Evolutionary conservation across 2,329 filamentous ascomycete genomes (phyloP), one percentile per base, ranked within the genome.

Genomic region (Penicillium sp.): DNA sequence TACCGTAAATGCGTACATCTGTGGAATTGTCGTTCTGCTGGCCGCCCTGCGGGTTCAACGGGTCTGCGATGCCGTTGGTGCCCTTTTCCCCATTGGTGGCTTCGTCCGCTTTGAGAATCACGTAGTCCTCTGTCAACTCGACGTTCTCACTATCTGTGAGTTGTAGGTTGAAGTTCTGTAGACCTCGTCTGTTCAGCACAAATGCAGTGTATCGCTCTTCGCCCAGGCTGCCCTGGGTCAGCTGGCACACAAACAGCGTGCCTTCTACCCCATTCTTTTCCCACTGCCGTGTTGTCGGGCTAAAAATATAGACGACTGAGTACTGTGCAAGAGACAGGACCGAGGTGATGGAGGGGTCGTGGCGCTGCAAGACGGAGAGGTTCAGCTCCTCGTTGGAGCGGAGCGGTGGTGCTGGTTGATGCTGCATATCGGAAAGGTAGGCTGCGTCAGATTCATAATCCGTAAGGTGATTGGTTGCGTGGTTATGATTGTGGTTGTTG

Each of bases 311-410:
- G 58, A 96, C 80, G 31, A 93, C 88, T 24, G 88, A 87, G 63
- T 92, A 95, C 28, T 88, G 86, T 5, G 89, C 89, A 58, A 93
- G 86, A 55, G 87, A 86, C 56, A 89, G 77, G 65, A 96, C 89
- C 45, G 78, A 75, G 50, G 77, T 76, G 56, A 96, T 82, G 50
- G 81, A 79, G 28, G 89, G 87, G 50, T 89, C 81, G 73, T 95
- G 88, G 58, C 89, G 87, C 51, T 81, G 84, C 31, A 97, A 79
- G 33, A 96, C 92, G 42, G 82, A 78, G 57, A 95, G 79, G 75
- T 97, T 97, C 64, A 97, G 84, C 59, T 95, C 86, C 47, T 86
- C 87, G 69, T 91, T 93, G 55, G 86, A 85, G 57, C 88, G 84
- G 6, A 62, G 56, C 31, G 73, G 68, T 46, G 76, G 75, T 37